These are phyloP conservation scores for Zymoseptoria pseudotritici DNA, from an alignment of 2,329 filamentous ascomycete species.

Conservation along the genomic window DNA sequence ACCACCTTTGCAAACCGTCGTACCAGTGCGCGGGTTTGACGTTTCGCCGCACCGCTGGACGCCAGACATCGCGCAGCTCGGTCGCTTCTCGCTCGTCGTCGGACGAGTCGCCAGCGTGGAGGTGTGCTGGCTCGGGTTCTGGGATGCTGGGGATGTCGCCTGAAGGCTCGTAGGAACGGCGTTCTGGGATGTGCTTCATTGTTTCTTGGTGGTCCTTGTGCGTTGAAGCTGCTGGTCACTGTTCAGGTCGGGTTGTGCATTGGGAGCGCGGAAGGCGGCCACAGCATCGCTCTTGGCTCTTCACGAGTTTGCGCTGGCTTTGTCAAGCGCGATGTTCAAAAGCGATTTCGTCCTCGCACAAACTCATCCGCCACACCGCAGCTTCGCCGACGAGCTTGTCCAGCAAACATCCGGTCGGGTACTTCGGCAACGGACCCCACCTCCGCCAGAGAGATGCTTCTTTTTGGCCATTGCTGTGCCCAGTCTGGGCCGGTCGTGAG, in stretches of 20 bases:
- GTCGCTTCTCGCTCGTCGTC: conserved; percentile 30
- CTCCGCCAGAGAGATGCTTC: neutral
- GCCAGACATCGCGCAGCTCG: conserved; percentile 21
- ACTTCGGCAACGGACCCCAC: neutral
- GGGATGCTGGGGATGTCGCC: conserved; percentile 10
- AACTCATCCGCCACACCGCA: neutral
- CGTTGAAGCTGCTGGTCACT: neutral
- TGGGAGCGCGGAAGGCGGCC: neutral
- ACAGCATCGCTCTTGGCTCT: neutral
- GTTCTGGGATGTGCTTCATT: neutral
- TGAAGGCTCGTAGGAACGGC: conserved; percentile 1
- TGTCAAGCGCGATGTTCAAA: neutral
- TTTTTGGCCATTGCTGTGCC: neutral
- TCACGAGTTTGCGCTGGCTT: neutral
- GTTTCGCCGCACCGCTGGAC: neutral
- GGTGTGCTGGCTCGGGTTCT: conserved; percentile 21
- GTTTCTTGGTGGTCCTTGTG: neutral
- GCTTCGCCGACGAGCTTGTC: neutral
- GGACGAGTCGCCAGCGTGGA: conserved; percentile 8
- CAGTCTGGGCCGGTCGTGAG: neutral
- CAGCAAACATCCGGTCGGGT: neutral
- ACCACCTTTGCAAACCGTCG: conserved; percentile 36
- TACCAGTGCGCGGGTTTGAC: conserved; percentile 27
- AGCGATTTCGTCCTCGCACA: neutral
- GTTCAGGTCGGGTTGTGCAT: neutral